Percentiles rank a stretch among this genome's conserved stretches.
phyloP scores from a whole-genome alignment of 495 filamentous ascomycete genomes.

The Annulohypoxylon nitens region DNA sequence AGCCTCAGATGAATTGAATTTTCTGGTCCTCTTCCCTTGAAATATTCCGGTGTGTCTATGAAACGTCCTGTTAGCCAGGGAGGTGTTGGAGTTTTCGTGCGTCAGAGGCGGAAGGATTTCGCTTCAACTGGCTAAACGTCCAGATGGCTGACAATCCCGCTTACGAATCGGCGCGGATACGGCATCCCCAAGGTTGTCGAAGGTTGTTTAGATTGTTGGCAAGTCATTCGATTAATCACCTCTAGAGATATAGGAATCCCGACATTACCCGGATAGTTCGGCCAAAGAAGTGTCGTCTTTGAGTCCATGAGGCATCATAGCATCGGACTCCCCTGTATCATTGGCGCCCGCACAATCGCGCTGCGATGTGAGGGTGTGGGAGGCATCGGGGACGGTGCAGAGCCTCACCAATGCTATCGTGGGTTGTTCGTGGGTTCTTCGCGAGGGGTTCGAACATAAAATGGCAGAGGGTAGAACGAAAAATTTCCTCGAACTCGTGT shows the following conservation, averaged over 20 bases:
- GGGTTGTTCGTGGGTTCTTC: background rate
- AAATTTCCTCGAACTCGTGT: background rate
- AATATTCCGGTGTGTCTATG: constrained; percentile 9
- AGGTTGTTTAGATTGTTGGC: background rate
- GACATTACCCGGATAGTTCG: constrained; percentile 7
- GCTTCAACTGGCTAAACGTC: constrained; percentile 6
- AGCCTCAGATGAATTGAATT: constrained; percentile 18
- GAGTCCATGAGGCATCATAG: constrained; percentile 4
- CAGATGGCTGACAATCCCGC: constrained; percentile 6
- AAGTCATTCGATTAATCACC: background rate
- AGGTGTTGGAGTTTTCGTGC: constrained; percentile 14
- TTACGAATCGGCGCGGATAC: constrained; percentile 1
- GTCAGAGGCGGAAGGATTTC: constrained; percentile 20
- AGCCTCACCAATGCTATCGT: constrained; percentile 10
- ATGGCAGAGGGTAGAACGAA: background rate
- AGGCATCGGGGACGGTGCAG: background rate
- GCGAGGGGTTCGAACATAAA: constrained; percentile 6
- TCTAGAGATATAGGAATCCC: constrained; percentile 4
- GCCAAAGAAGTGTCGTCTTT: constrained; percentile 10
- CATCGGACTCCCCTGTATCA: background rate
- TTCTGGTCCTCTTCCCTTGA: background rate
- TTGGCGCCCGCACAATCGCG: constrained; percentile 7
- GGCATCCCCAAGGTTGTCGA: background rate
- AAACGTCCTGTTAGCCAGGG: background rate
- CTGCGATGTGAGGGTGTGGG: background rate